Evolutionary conservation across 148 eudicot genomes (phyloP), one percentile per base, ranked within the genome.

Genomic region (Salicornia ramosissima): DNA sequence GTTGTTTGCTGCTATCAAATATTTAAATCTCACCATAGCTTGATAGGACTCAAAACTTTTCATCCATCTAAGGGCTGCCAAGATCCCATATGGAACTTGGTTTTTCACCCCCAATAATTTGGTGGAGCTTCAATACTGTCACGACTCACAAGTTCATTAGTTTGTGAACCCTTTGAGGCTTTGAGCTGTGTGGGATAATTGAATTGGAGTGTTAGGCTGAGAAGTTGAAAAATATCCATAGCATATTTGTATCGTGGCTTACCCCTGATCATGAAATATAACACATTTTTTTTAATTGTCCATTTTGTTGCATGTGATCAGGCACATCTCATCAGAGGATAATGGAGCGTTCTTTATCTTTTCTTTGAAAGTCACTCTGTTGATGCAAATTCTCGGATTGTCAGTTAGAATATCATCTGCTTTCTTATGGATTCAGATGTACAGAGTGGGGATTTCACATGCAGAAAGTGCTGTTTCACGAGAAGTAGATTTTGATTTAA

Each of bases 361-460:
- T 72, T 93, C 91, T 16, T 80, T 90, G 74, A 90, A 83, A 73
- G 82, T 93, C 62, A 80, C 90, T 19, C 75, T 93, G 33, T 46
- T 79, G 66, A 88, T 90, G 98, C 90, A 93, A 81, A 90, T 90
- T 74, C 71, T 81, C 74, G 98, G 94, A 64, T 84, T 88, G 72
- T 70, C 68, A 24, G 83, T 86, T 78, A 93, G 92, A 85, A 65
- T 88, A 65, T 86, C 75, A 18, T 93, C 98, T 9, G 90, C 98
- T 16, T 77, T 85, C 13, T 74, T 93, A 63, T 93, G 98, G 98
- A 85, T 90, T 67, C 98, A 90, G 87, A 93, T 93, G 95, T 93
- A 93, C 85, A 90, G 90, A 84, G 69, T 93, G 79, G 98, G 98
- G 68, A 85, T 74, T 72, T 86, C 98, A 45, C 78, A 72, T 66